Base-by-base conservation (phyloP, 2,329 filamentous ascomycete genomes). In the Aspergillus chevalieri region DNA sequence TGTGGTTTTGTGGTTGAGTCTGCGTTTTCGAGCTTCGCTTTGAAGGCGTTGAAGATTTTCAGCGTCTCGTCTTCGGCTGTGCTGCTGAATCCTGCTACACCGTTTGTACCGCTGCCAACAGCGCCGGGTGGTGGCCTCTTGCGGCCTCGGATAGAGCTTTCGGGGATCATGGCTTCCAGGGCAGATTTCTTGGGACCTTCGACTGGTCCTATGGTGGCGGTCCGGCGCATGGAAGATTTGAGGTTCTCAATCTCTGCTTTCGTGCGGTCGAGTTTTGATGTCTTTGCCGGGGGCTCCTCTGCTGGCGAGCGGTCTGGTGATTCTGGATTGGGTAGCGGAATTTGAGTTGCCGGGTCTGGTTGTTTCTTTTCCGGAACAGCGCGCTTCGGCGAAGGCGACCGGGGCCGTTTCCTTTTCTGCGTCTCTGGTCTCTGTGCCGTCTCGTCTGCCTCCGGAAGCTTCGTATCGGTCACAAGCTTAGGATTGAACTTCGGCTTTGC, bases 11-110 rank as follows among this genome's bases (percentile, higher is more conserved):
- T 43, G 10, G n/a, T 33, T 15, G 54, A 50, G 30, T 68, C 53
- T 30, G 64, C 60, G 9, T 64, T 64, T 42, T 87, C 86, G 4
- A 98, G 77, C 55, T 87, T 89, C 3, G 83, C 80, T 62, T 85
- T 86, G 72, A 97, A 98, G 0, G 83, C 84, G 51, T 85, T 84
- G 50, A 97, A 79, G 39, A 91, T 74, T 48, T 85, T 80, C 14
- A 95, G 65, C 0, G 86, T 78, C 47, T 81, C 79, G 51, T 80
- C 74, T 53, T 89, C 86, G 12, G 67, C 80, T 6, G 67, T 73
- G 17, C 78, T 73, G 41, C 74, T 73, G 6, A 73, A 65, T 6
- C 73, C 79, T 43, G 65, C 76, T 64, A 75, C 79, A 1, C 80
- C 83, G 12, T 79, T 78, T 46, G 81, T 78, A 48, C 86, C 52